Base-by-base conservation (phyloP, 441 rosid genomes). In the Croton setiger region DNA sequence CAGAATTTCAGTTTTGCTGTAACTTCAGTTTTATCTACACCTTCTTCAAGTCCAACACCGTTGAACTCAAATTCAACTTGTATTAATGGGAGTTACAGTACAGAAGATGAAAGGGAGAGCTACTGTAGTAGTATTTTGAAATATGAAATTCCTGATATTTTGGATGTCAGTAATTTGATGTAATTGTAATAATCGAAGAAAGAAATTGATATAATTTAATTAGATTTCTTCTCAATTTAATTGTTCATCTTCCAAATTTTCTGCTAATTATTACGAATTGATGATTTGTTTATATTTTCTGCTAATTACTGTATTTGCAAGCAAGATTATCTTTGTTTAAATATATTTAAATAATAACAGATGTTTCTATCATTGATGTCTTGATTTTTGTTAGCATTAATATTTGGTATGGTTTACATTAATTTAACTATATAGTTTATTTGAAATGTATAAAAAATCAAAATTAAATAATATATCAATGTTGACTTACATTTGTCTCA, bases 21-120 rank as follows among this genome's bases (percentile, higher is more conserved):
- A 5, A 15, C 81, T 7, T 85, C 91, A 23, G 88, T 86, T 66
- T 80, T 87, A 59, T 79, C 91, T 43, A 84, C 93, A 49, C 84
- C 87, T 60, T 81, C 94, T 20, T 87, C 93, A 8, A 85, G 93
- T 64, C 85, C 93, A 17, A 79, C 89, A 12, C 82, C 86, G 23
- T 59, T 88, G 82, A 83, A 83, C 68, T 88, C 96, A n/a, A 81
- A 80, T 49, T 83, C 96, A 23, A 85, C 90, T 0, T 84, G 80
- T 64, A 73, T 85, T 75, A 83, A 85, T 43, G 35, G 82, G 39
- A 73, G 82, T 77, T 69, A 86, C 76, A 54, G 69, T 33, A 57
- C 81, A 6, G 93, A 88, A 64, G 95, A 88, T 60, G 98, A 92
- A 75, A 84, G 82, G 65, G 91, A 88, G 57, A 87, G 90, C 76